Conservation (phyloP, 202 grass and related monocot species). For the Digitaria exilis region DNA sequence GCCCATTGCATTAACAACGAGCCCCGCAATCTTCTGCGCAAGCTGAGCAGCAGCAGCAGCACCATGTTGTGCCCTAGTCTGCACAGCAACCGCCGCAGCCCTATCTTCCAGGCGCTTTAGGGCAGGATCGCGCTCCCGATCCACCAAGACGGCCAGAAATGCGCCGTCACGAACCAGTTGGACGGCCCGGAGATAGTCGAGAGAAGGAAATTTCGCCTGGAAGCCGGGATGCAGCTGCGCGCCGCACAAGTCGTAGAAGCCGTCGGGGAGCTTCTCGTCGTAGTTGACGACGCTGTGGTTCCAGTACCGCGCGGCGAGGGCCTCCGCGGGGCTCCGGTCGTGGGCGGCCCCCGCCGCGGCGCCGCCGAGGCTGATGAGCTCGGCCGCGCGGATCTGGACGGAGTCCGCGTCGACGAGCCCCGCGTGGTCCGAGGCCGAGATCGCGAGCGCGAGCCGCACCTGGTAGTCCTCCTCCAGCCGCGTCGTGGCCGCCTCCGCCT, state of each 20-base stretch:
- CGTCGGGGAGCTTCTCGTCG: conserved; percentile 74
- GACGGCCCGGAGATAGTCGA: conserved; percentile 48
- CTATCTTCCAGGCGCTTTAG: conserved; percentile 66
- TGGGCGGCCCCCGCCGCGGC: conserved; percentile 3
- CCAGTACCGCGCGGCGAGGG: conserved; percentile 81
- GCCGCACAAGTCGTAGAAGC: conserved; percentile 86
- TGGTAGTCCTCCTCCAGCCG: conserved; percentile 96
- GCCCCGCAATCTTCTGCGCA: conserved; percentile 67
- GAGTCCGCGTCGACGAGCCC: conserved; percentile 89
- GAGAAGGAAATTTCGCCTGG: conserved; percentile 64
- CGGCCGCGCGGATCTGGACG: conserved; percentile 93
- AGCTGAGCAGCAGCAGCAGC: conserved; percentile 47
- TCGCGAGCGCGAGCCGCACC: conserved; percentile 85
- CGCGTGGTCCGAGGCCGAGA: conserved; percentile 87
- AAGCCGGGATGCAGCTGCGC: conserved; percentile 50
- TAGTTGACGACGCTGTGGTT: conserved; percentile 88
- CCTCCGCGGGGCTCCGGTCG: conserved; percentile 55
- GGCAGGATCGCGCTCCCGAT: conserved; percentile 51
- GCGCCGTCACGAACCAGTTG: conserved; percentile 31
- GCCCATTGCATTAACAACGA: conserved; percentile 82
- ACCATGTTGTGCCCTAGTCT: conserved; percentile 42
- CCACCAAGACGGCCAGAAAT: conserved; percentile 66
- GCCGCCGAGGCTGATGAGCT: conserved; percentile 87
- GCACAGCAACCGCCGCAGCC: conserved; percentile 44
- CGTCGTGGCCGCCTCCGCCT: conserved; percentile 46